phyloP scores from a whole-genome alignment of 2,329 filamentous ascomycete genomes.

The Botrytis fragariae region DNA sequence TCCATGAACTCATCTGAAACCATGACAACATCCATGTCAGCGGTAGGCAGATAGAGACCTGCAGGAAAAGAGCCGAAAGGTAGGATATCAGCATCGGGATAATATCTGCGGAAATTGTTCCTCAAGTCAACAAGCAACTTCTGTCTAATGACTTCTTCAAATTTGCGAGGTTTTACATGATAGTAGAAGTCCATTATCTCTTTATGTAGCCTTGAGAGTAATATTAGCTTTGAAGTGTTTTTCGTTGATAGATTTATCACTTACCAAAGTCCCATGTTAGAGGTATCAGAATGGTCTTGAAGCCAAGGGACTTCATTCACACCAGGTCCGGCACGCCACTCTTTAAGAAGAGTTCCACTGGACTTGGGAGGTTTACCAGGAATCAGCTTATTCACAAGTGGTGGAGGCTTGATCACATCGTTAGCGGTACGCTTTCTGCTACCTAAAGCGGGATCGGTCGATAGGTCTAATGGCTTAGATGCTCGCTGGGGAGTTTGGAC shows the following conservation, averaged over 20 bases:
- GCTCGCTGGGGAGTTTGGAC: conserved; percentile 1
- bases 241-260: conserved; percentile 30
- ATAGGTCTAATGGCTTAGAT: conserved; percentile 29
- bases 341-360: conserved; percentile 40
- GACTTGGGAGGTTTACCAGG: conserved; percentile 27
- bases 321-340: conserved; percentile 43
- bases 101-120: conserved; percentile 54
- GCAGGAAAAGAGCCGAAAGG: conserved; percentile 95
- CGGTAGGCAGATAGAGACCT: conserved; percentile 69
- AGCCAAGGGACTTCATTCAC: conserved; percentile 62
- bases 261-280: conserved; percentile 57
- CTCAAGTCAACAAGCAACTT: conserved; percentile 70
- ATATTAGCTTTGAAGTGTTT: conserved; percentile 21
- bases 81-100: conserved; percentile 58
- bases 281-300: conserved; percentile 53
- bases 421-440: conserved; percentile 73
- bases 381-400: conserved; percentile 28
- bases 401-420: conserved; percentile 54
- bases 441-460: conserved; percentile 50
- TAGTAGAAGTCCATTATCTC: conserved; percentile 89
- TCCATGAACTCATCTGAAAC: conserved; percentile 60
- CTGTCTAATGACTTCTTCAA: conserved; percentile 72
- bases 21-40: conserved; percentile 92
- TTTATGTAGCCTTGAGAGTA: conserved; percentile 67
- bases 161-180: conserved; percentile 72